These are phyloP conservation scores for Auricularia auricula-judae DNA, from an alignment of 768 basidiomycete species.

Conservation along the genomic window DNA sequence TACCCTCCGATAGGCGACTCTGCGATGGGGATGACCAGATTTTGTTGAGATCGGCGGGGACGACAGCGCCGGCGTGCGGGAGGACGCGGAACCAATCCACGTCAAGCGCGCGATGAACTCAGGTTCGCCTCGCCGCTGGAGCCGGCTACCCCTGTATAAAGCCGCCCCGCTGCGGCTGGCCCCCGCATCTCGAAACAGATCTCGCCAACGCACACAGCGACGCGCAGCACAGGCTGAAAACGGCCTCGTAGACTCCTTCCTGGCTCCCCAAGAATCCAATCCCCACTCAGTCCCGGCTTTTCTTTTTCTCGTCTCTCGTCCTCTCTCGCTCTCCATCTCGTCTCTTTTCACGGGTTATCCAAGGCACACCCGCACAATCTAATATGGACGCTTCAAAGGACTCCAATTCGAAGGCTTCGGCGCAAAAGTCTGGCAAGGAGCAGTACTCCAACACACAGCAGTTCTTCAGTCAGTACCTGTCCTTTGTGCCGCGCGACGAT, in stretches of 20 bases:
- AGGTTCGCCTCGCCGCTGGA: no score
- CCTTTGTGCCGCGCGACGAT: not conserved
- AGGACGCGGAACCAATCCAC: no score
- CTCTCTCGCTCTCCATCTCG: not conserved
- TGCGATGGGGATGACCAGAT: no score
- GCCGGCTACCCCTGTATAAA: no score
- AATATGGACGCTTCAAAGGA: not conserved
- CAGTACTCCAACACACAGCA: not conserved
- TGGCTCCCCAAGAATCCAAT: not conserved
- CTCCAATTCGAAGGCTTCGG: no score
- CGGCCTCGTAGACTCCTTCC: not conserved
- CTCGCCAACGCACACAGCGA: not conserved
- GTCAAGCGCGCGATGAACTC: no score
- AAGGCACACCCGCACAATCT: not conserved
- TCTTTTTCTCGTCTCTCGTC: not conserved
- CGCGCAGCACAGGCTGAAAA: not conserved
- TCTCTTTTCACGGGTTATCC: not conserved
- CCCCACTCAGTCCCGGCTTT: not conserved
- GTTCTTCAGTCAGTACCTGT: not conserved
- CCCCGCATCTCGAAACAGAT: no score
- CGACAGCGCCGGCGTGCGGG: no score
- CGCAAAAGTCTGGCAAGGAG: not conserved
- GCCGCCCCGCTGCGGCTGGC: no score
- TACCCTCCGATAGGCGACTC: no score
- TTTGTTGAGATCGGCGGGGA: no score